phyloP scores from a whole-genome alignment of 228 moss, liverwort and hornwort species.

The Sphagnum fallax region DNA sequence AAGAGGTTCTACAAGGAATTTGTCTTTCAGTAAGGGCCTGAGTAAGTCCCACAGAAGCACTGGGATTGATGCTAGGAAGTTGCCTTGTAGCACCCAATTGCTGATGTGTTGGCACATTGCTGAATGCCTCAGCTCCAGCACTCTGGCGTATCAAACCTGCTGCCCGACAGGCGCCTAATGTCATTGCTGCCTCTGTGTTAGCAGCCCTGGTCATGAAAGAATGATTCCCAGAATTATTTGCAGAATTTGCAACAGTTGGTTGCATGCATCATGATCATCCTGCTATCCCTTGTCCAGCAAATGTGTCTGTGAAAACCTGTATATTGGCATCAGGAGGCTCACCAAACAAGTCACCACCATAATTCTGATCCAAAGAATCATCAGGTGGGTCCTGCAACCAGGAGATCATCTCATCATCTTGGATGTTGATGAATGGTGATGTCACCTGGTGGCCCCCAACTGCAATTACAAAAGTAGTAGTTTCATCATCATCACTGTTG shows the following conservation, averaged over 20 bases:
- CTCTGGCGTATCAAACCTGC: conserved; percentile 60
- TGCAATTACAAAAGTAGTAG: conserved; percentile 10
- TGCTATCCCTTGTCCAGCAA: conserved; percentile 15
- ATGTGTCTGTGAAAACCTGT: conserved; percentile 42
- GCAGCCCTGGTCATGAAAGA: conserved; percentile 19
- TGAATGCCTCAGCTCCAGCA: conserved; percentile 64
- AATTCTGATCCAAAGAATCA: conserved; percentile 48
- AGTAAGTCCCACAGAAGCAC: conserved; percentile 19
- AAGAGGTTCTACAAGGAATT: conserved; percentile 6
- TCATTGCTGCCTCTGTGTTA: conserved; percentile 51
- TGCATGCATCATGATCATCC: conserved; percentile 21
- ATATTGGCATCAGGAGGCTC: conserved; percentile 46
- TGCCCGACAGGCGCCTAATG: conserved; percentile 74
- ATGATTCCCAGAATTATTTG: conserved; percentile 19
- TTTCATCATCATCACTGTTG: too few species aligned
- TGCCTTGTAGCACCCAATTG: conserved; percentile 16
- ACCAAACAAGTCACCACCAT: conserved; percentile 71
- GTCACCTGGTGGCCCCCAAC: conserved; percentile 19
- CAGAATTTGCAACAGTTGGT: background rate
- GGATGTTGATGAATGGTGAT: conserved; percentile 5
- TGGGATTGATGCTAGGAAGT: conserved; percentile 9
- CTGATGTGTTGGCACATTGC: conserved; percentile 61
- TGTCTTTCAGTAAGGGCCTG: conserved; percentile 4
- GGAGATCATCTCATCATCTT: conserved; percentile 72
- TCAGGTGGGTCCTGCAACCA: conserved; percentile 78